Base-by-base conservation (phyloP, 2,329 filamentous ascomycete species). In the Xylariaceae sp. region DNA sequence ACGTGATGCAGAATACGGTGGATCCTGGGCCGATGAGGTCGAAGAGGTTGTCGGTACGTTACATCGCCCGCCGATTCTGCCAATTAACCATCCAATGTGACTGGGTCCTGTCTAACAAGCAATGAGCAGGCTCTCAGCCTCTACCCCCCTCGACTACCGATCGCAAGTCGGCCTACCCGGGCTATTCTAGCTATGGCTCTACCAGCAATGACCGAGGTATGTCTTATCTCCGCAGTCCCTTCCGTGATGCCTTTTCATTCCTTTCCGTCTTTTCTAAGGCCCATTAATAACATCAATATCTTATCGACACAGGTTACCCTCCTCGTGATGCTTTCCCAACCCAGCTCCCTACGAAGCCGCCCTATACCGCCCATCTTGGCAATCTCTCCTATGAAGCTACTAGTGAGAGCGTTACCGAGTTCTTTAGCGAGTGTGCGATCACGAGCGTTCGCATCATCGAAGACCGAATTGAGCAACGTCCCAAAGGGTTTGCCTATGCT, bases 11-110 rank as follows among this genome's bases (percentile, higher is more conserved):
- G 76, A 74, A 61, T 78, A 76, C 62, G 80, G 77, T 64, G 91
- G 92, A 70, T 97, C 94, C 65, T 99, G 94, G 94, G 94, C 94
- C 67, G 95, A 99, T 76, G 94, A 99, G 72, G 96, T 99, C 77
- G 94, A 99, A 75, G 91, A 96, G 68, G 81, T 88, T 62, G 83
- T 85, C 72, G 78, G 88, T 92, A 80, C 78, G 85, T 77, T 54
- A 6, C 18, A 21, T 30, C 6, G 7, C 39, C 55, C 48, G 54
- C 43, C 43, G 47, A 47, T 52, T 22, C 44, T 48, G 42, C 19
- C 18, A 45, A 15, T 49, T 51, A 26, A 26, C 26, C 8, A 26
- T 5, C 26, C 26, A 4, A 26, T 26, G 26, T 26, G 26, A 8
- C 26, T 26, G 26, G 26, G 10, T 5, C 21, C 13, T n/a, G 13